Evolutionary conservation across 805 yeast species (phyloP), one percentile per base, ranked within the genome.

Genomic region (Pichia sporocuriosa): DNA sequence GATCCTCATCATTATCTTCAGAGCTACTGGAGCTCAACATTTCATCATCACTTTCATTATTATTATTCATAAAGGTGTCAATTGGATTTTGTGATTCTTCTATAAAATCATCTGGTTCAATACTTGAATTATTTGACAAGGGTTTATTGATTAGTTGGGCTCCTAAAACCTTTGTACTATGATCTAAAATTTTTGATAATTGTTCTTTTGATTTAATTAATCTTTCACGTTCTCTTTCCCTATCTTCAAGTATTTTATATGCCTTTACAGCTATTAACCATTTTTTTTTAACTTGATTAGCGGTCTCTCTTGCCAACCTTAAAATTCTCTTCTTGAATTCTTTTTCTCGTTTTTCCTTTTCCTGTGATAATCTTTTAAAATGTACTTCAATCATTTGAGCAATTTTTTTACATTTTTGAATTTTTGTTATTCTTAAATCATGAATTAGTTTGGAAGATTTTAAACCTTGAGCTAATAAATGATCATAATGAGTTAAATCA

Each of bases 251-350:
- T 13, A 79, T 83, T 37, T 69, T 71, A 56, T 75, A 81, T 1
- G 86, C 94, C 58, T 84, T 87, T 47, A 81, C 85, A 2, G 97
- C 98, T 37, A 88, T 70, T 19, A 72, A 66, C 99, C 99, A 93
- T 55, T 93, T 79, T 58, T 81, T 87, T 61, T 82, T 82, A 10
- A 93, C 96, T 33, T 88, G 87, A 52, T 77, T 81, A 1, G 84
- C 83, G 0, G 94, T 84, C 37, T 80, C 72, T 52, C 86, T 76
- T n/a, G 96, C 95, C 26, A 90, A 59, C 45, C 73, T 75, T 43
- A 72, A 68, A 44, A 83, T 68, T 40, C 78, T 76, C 51, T 76
- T 82, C 52, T 88, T 95, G 52, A 79, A 76, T 44, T 84, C 94
- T 49, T 80, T 80, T 19, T 73, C 72, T 44, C 78, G 75, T 44